Evolutionary conservation across 257 asterid genomes (phyloP).

Genomic region (Thymus quinquecostatus): DNA sequence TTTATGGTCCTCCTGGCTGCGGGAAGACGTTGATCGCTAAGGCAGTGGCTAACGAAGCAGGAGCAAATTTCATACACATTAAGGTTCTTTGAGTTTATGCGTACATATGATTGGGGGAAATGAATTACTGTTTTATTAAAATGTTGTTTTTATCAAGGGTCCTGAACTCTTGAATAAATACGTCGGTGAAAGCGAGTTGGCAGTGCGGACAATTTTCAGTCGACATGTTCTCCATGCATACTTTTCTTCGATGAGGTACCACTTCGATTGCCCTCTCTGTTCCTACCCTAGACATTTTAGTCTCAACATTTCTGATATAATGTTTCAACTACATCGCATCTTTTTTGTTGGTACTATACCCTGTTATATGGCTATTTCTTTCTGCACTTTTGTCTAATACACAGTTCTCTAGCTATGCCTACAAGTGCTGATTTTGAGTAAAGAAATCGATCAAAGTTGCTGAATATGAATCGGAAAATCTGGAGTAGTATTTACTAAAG

Average conservation of each 20-base stretch:
- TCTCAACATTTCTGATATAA: conserved; percentile 6
- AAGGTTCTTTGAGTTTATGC: conserved; percentile 50
- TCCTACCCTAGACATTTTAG: not conserved
- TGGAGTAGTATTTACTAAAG: too few relatives aligned
- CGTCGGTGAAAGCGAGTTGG: conserved; percentile 95
- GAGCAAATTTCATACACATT: conserved; percentile 87
- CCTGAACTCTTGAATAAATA: conserved; percentile 87
- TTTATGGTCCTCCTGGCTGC: conserved; percentile 97
- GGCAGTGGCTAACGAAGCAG: conserved; percentile 96
- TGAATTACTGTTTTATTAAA: conserved; percentile 8
- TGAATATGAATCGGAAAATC: too few relatives aligned
- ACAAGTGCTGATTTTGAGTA: too few relatives aligned
- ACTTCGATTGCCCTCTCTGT: conserved; percentile 11
- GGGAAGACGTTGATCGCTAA: conserved; percentile 95
- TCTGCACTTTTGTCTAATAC: not conserved
- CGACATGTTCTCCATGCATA: conserved; percentile 96
- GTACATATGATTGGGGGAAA: not conserved
- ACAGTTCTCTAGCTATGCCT: too few relatives aligned
- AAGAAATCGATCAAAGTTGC: too few relatives aligned
- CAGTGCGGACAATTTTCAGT: conserved; percentile 72
- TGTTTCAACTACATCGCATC: conserved; percentile 15
- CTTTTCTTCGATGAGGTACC: conserved; percentile 91
- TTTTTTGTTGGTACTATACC: not conserved
- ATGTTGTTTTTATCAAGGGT: conserved; percentile 57
- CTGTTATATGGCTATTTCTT: not conserved